Conservation (phyloP, 2,329 filamentous ascomycete genomes). For the Colletotrichum sp. region DNA sequence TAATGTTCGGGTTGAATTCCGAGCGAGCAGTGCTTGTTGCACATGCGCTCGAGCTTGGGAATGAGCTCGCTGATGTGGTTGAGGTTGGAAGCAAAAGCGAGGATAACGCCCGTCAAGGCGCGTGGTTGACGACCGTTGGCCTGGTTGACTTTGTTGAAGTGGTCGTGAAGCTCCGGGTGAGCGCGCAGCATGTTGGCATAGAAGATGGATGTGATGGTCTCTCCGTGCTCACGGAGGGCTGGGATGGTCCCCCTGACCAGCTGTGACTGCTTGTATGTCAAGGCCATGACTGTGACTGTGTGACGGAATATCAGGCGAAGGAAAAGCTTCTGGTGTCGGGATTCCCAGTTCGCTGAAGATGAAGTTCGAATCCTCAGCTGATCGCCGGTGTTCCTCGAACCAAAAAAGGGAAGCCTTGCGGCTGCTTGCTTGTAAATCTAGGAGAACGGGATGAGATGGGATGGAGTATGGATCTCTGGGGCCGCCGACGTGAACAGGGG, state of each 20-base stretch:
- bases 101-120: conserved; percentile 47
- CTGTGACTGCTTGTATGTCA: conserved; percentile 61
- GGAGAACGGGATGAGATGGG: background rate
- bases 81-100: conserved; percentile 75
- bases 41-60: conserved; percentile 61
- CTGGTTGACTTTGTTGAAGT: conserved; percentile 63
- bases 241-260: conserved; percentile 76
- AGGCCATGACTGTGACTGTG: conserved; percentile 32
- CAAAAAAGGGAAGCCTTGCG: background rate
- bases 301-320: background rate
- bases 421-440: background rate
- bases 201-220: conserved; percentile 72
- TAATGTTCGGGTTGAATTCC: conserved; percentile 74
- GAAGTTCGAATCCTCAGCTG: background rate
- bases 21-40: conserved; percentile 77
- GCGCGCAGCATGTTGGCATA: conserved; percentile 72
- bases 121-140: conserved; percentile 27
- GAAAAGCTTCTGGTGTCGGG: background rate
- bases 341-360: background rate
- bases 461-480: conserved; percentile 6
- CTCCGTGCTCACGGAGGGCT: conserved; percentile 70
- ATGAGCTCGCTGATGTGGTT: conserved; percentile 63
- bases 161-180: conserved; percentile 69
- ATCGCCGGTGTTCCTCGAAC: background rate
- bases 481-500: background rate